phyloP scores from a whole-genome alignment of 2,329 filamentous ascomycete genomes.

The Claviceps arundinis region DNA sequence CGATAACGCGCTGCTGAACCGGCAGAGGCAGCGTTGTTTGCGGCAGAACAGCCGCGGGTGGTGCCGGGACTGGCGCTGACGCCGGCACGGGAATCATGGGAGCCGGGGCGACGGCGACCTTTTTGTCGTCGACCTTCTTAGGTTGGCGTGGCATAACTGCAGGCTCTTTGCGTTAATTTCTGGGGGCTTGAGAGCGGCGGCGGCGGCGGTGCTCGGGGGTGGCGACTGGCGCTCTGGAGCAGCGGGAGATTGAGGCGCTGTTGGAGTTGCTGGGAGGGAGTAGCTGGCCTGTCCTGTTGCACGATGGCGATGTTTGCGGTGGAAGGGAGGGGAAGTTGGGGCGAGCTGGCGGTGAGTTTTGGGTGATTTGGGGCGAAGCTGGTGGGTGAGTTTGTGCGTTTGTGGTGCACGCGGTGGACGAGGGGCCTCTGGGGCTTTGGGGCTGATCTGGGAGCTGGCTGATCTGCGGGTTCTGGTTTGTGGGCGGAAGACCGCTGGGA shows the following conservation, averaged over 20 bases:
- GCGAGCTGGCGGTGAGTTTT: background rate
- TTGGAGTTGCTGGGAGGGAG: slow-evolving; percentile 8
- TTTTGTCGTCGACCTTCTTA: slow-evolving; percentile 29
- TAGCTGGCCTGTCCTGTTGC: background rate
- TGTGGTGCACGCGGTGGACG: too few species aligned
- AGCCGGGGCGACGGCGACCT: slow-evolving; percentile 20
- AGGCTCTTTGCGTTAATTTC: slow-evolving; percentile 1
- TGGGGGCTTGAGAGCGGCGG: background rate
- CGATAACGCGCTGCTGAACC: slow-evolving; percentile 31
- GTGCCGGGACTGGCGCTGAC: too few species aligned
- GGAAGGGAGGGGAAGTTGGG: background rate
- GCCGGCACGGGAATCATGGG: slow-evolving; percentile 10
- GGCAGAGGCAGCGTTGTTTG: slow-evolving; percentile 8
- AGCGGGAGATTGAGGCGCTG: slow-evolving; percentile 9
- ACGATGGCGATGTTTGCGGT: slow-evolving; percentile 6
- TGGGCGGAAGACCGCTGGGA: background rate
- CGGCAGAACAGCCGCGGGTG: slow-evolving; percentile 5
- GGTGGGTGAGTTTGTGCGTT: background rate
- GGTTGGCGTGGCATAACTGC: slow-evolving; percentile 31
- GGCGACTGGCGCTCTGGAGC: slow-evolving; percentile 2
- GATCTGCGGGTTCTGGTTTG: background rate
- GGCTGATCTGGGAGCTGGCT: background rate
- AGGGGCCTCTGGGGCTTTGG: slow-evolving; percentile 1
- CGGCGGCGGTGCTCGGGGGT: background rate
- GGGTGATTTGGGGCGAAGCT: background rate